Conservation (phyloP, 2,329 filamentous ascomycete genomes). For the Aurifilum marmelostoma region DNA sequence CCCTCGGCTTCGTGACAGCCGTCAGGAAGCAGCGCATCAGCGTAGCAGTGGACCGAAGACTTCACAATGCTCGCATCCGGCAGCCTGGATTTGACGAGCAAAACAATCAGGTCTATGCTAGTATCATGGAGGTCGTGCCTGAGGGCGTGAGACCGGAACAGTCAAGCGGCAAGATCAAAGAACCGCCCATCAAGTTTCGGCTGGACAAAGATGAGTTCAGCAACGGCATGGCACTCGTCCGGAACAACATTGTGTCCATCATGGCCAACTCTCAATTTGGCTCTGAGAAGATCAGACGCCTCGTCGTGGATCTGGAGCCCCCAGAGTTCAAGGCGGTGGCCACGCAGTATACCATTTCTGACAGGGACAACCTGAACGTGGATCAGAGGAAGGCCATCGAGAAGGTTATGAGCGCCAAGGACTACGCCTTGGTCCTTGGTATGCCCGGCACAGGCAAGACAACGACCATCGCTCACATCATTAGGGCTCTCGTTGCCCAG, state of each 20-base stretch:
- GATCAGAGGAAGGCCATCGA: conserved; percentile 86
- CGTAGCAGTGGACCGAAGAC: conserved; percentile 85
- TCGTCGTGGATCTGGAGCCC: conserved; percentile 76
- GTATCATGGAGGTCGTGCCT: conserved; percentile 82
- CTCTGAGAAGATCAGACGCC: conserved; percentile 70
- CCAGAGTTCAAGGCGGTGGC: conserved; percentile 73
- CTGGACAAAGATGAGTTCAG: conserved; percentile 98
- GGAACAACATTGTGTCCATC: conserved; percentile 90
- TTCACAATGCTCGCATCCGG: conserved; percentile 83
- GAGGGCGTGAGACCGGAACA: conserved; percentile 57
- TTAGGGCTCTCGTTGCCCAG: conserved; percentile 83
- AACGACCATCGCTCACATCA: conserved; percentile 97
- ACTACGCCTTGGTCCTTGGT: conserved; percentile 95
- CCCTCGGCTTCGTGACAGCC: conserved; percentile 85
- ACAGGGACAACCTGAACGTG: conserved; percentile 73
- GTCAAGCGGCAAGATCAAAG: conserved; percentile 54
- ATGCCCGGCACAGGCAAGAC: conserved; percentile 99
- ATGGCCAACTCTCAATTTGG: conserved; percentile 81
- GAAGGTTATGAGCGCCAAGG: conserved; percentile 93
- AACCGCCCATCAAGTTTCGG: conserved; percentile 70
- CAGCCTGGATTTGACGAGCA: conserved; percentile 74
- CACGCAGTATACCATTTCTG: conserved; percentile 65
- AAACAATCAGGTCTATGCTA: conserved; percentile 82
- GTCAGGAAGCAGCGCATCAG: conserved; percentile 76
- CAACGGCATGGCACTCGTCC: conserved; percentile 92